Evolutionary conservation across 2,329 filamentous ascomycete species (phyloP).

Genomic region (Cercospora janseana): DNA sequence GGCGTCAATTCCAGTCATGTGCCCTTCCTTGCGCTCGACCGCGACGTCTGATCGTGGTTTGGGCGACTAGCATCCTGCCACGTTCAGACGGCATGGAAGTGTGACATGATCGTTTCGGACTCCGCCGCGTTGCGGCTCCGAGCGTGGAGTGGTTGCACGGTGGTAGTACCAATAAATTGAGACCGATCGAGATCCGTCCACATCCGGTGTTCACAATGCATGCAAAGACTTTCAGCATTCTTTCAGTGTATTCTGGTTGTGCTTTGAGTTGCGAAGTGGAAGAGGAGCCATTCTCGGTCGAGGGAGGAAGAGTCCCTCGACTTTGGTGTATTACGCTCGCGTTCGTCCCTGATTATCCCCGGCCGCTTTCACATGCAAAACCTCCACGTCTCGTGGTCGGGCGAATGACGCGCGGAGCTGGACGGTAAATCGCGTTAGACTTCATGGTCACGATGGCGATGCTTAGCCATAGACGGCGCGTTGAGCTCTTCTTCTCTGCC

Average conservation of each 20-base stretch:
- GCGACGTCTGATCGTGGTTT: background rate
- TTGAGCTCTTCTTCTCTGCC: background rate
- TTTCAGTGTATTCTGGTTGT: background rate
- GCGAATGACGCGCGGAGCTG: constrained; percentile 9
- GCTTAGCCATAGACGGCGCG: background rate
- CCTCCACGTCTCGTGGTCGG: constrained; percentile 12
- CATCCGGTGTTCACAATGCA: too few relatives aligned
- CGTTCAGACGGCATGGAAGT: background rate
- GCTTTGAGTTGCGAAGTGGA: background rate
- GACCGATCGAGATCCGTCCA: too few relatives aligned
- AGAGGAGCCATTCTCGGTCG: background rate
- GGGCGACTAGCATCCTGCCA: background rate
- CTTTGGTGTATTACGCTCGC: background rate
- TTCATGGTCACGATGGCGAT: constrained; percentile 15
- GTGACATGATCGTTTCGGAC: constrained; percentile 1
- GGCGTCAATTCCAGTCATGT: background rate
- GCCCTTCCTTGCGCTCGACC: background rate
- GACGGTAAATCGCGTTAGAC: constrained; percentile 6
- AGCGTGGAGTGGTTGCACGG: too few relatives aligned
- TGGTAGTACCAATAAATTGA: too few relatives aligned
- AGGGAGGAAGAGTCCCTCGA: background rate
- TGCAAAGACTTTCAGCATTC: background rate
- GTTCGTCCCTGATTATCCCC: background rate
- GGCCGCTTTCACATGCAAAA: constrained; percentile 15
- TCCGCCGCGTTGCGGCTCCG: too few relatives aligned